Base-by-base conservation (phyloP, 2,329 filamentous ascomycete species). In the Ramichloridium luteum region DNA sequence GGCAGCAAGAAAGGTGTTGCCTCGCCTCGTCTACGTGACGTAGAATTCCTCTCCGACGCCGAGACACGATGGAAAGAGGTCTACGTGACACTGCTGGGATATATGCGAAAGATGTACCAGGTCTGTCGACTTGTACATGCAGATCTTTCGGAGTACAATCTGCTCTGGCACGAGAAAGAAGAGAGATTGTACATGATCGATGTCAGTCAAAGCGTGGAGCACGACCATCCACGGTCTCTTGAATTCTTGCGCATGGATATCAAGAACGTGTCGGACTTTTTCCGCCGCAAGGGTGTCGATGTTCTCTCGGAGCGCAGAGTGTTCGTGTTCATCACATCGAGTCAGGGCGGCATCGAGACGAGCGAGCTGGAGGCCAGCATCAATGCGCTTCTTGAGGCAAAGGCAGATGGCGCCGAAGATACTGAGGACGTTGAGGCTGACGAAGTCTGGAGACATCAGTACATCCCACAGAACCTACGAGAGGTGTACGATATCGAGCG, bases 171-270 rank as follows among this genome's bases (percentile, higher is more conserved):
- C 62, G 70, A 84, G 35, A 23, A 23, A n/a, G 20, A 23, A 23
- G 67, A 73, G 36, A 74, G 73, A 47, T 72, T 94, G 1, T 93
- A 83, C 65, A 80, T 98, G 50, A 98, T 98, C 56, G 90, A 98
- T 58, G 90, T 98, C 26, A 93, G 84, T 34, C 90, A 98, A 62
- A 90, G 81, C 51, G 90, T 98, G 13, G 92, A 96, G 62, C 86
- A 92, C 46, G 88, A 96, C 47, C 90, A 98, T 56, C 90, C 90
- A 0, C 73, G 83, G 36, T 88, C 82, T 2, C 68, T 93, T 16
- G 88, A 96, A 54, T 98, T 98, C 53, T 59, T 98, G 47, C 77
- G 90, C 18, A 96, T 94, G 86, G 90, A 98, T 53, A 85, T 98
- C 59, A 96, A 94, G 67, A 98, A 98, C 52, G 75, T 93, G 1